Evolutionary conservation across 345 rosid genomes (phyloP).

Genomic region (Populus pruinosa): DNA sequence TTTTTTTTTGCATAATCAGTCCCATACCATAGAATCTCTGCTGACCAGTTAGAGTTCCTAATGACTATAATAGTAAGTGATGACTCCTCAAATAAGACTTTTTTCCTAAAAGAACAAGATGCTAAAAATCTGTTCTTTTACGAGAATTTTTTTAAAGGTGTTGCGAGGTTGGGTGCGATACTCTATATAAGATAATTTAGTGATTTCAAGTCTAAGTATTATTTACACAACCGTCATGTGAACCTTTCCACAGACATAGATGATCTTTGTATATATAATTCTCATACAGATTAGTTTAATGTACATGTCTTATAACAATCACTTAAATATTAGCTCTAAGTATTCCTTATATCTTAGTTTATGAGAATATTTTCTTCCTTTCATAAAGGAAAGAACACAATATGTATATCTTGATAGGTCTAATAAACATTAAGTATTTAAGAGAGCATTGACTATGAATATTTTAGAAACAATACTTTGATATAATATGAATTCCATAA

Average conservation of each 20-base stretch:
- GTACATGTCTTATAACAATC: neutral
- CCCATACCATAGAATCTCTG: no score
- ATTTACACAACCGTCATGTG: neutral
- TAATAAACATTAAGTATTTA: neutral
- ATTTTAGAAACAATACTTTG: neutral
- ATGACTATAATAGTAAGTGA: no score
- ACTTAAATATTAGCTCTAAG: neutral
- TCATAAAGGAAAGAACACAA: neutral
- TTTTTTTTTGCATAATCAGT: no score
- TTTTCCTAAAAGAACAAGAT: no score
- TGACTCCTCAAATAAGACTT: no score
- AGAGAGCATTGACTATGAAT: neutral
- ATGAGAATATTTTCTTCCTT: neutral
- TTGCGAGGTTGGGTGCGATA: no score
- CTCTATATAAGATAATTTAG: neutral
- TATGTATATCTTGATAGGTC: neutral
- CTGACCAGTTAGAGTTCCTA: no score
- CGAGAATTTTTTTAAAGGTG: no score
- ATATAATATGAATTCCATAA: neutral
- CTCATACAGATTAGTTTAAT: neutral
- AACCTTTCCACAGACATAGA: neutral
- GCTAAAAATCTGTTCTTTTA: no score
- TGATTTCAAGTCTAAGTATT: neutral
- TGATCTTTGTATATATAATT: neutral
- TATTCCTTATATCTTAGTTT: neutral